These are phyloP conservation scores for Coemansia sp. DNA, from an alignment of 192 early-diverging fungal genomes.

Conservation along the genomic window DNA sequence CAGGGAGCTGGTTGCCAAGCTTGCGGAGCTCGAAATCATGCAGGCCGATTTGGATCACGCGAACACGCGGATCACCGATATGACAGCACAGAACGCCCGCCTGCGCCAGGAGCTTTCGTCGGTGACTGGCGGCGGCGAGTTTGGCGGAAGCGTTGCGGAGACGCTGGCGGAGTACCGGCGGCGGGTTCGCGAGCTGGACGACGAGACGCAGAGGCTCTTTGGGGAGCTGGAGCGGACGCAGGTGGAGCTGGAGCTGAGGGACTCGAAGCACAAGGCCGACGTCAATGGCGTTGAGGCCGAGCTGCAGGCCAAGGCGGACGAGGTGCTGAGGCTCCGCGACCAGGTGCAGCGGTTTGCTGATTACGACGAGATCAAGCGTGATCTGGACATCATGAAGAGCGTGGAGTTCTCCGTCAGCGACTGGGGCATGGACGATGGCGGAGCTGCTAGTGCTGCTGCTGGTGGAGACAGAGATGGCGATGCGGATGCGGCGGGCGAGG, in stretches of 20 bases:
- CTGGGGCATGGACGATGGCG: slow-evolving; percentile 55
- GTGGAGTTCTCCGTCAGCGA: slow-evolving; percentile 67
- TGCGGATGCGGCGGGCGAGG: slow-evolving; percentile 51
- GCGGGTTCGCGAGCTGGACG: slow-evolving; percentile 33
- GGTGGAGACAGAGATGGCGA: slow-evolving; percentile 23
- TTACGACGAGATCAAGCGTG: slow-evolving; percentile 84
- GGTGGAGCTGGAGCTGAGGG: slow-evolving; percentile 29
- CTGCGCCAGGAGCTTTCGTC: slow-evolving; percentile 49
- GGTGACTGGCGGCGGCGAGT: slow-evolving; percentile 17
- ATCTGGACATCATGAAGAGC: slow-evolving; percentile 71
- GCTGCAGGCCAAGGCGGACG: slow-evolving; percentile 55
- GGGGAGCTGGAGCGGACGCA: slow-evolving; percentile 37
- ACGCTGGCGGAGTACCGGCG: slow-evolving; percentile 46
- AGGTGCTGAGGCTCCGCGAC: slow-evolving; percentile 58
- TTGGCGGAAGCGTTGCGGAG: slow-evolving; percentile 17
- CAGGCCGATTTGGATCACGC: slow-evolving; percentile 81
- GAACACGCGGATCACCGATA: slow-evolving; percentile 64
- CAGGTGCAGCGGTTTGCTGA: slow-evolving; percentile 67
- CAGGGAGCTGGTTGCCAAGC: slow-evolving; percentile 74
- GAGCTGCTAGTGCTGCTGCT: slow-evolving; percentile 17
- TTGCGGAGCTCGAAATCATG: slow-evolving; percentile 89
- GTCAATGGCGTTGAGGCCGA: slow-evolving; percentile 29
- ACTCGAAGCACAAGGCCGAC: slow-evolving; percentile 6
- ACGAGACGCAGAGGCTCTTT: slow-evolving; percentile 38
- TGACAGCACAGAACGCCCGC: slow-evolving; percentile 69